Percentiles rank a stretch among this genome's conserved stretches.
Conservation (phyloP, 1,284 basidiomycete species). For the Ceratobasidium sp. region DNA sequence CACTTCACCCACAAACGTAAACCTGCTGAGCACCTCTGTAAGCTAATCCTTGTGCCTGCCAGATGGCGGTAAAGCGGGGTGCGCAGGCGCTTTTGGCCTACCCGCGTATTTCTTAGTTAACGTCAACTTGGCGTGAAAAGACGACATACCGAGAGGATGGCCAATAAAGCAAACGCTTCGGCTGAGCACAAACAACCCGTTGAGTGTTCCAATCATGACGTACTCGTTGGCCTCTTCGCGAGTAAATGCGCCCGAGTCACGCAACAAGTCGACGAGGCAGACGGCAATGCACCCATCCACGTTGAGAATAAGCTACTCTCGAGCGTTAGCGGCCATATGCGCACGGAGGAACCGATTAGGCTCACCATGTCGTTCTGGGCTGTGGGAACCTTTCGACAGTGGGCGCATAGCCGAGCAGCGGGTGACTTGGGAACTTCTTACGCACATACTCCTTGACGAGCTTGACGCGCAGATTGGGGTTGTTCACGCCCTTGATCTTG, state of each 20-base stretch:
- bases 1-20: conserved; percentile 92
- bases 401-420: conserved; percentile 96
- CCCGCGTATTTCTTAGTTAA: no score
- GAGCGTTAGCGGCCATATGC: not conserved
- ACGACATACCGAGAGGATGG: conserved; percentile 71
- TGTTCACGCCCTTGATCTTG: conserved; percentile 99
- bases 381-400: conserved; percentile 97
- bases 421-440: conserved; percentile 96
- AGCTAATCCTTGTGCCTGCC: conserved; percentile 69
- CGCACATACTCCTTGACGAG: conserved; percentile 97
- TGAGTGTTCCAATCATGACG: conserved; percentile 94
- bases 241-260: conserved; percentile 94
- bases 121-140: no score
- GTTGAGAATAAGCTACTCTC: conserved; percentile 82
- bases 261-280: conserved; percentile 96
- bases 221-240: conserved; percentile 98
- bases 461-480: conserved; percentile 96
- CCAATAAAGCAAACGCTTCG: conserved; percentile 98
- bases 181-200: conserved; percentile 97
- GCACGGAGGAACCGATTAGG: conserved; percentile 42
- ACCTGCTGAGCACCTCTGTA: conserved; percentile 81
- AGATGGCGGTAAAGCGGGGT: no score
- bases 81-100: no score
- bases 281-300: conserved; percentile 99
- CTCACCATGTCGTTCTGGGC: conserved; percentile 95